Evolutionary conservation across 2,329 filamentous ascomycete species (phyloP).

Genomic region (Magnaporthiopsis poae): DNA sequence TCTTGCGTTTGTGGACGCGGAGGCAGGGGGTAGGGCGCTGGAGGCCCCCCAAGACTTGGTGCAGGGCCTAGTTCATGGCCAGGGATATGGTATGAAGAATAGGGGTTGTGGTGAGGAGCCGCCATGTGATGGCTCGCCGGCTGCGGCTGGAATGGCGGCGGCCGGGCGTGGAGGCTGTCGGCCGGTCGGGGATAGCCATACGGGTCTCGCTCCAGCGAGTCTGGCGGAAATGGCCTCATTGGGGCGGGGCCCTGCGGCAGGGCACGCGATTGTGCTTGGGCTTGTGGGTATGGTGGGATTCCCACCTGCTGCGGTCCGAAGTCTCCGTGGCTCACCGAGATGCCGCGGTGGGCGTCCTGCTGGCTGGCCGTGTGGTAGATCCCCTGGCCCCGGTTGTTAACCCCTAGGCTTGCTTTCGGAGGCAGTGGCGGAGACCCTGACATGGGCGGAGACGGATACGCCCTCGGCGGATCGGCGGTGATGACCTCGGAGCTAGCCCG

Average conservation of each 20-base stretch:
- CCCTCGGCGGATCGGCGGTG: conserved; percentile 44
- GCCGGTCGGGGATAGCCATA: conserved; percentile 31
- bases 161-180: conserved; percentile 22
- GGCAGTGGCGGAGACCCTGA: conserved; percentile 57
- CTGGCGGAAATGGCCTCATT: conserved; percentile 28
- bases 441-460: conserved; percentile 66
- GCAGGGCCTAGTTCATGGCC: conserved; percentile 4
- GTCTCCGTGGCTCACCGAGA: conserved; percentile 24
- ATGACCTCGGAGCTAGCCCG: conserved; percentile 46
- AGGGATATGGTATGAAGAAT: neutral
- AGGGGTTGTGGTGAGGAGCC: conserved; percentile 19
- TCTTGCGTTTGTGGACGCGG: conserved; percentile 28
- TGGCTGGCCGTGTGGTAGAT: conserved; percentile 34
- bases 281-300: neutral
- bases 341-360: conserved; percentile 43
- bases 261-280: neutral
- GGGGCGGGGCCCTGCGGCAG: conserved; percentile 16
- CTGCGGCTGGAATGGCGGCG: conserved; percentile 22
- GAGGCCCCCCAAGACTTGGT: conserved; percentile 8
- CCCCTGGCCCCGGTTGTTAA: conserved; percentile 43
- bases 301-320: conserved; percentile 17
- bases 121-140: conserved; percentile 23
- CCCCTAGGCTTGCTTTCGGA: conserved; percentile 48
- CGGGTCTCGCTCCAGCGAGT: conserved; percentile 28
- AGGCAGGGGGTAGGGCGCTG: conserved; percentile 12